phyloP scores from a whole-genome alignment of 805 yeast genomes.

The Saturnispora galanensis region DNA sequence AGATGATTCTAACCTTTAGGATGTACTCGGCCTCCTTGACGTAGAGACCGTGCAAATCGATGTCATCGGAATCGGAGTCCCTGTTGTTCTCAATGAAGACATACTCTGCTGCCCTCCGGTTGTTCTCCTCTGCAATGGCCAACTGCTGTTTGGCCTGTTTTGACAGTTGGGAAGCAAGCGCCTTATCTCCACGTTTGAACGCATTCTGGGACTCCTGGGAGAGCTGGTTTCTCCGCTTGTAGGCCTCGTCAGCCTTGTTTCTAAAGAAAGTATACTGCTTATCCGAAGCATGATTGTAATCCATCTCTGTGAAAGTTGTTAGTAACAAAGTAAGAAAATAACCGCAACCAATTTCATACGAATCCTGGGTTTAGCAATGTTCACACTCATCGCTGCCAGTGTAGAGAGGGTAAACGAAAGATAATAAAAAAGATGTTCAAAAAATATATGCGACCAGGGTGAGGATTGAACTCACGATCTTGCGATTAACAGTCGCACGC shows the following conservation, averaged over 20 bases:
- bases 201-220: constrained; percentile 69
- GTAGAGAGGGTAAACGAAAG: not conserved
- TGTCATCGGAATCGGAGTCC: constrained; percentile 77
- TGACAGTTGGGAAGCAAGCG: constrained; percentile 62
- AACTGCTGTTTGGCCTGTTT: constrained; percentile 54
- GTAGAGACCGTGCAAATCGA: constrained; percentile 85
- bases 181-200: constrained; percentile 63
- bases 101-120: constrained; percentile 78
- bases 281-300: constrained; percentile 69
- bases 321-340: not conserved
- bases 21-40: constrained; percentile 82
- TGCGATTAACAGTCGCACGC: constrained; percentile 59
- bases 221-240: constrained; percentile 42
- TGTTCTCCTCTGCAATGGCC: constrained; percentile 55
- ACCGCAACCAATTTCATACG: too few relatives aligned
- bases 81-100: constrained; percentile 82
- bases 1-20: constrained; percentile 62
- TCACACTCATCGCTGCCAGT: not conserved
- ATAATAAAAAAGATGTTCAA: not conserved
- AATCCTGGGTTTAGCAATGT: too few relatives aligned
- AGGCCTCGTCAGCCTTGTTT: constrained; percentile 58
- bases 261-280: constrained; percentile 54
- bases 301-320: constrained; percentile 20
- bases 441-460: constrained; percentile 35
- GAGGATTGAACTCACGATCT: constrained; percentile 56